Base-by-base conservation (phyloP, 1,284 basidiomycete species). In the Lignosus rhinocerotis region DNA sequence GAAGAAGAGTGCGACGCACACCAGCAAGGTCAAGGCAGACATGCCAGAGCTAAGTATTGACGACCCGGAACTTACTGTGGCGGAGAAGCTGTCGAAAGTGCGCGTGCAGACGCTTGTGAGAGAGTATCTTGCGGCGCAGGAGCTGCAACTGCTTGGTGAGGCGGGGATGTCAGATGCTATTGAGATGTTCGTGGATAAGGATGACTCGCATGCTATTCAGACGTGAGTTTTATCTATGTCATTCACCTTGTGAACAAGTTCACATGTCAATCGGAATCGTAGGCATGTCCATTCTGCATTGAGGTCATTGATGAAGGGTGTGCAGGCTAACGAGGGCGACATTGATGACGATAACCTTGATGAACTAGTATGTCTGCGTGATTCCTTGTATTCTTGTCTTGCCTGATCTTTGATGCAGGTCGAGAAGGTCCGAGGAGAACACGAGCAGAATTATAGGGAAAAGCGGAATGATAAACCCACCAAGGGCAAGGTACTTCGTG, bases 101-200 rank as follows among this genome's bases (percentile, higher is more conserved):
- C 76, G 91, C 31, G 89, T 93, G 62, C 85, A 82, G 64, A 87
- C 86, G 41, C 81, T 98, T 21, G 96, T 98, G 52, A 82, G 86
- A 67, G 91, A 96, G 73, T 97, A 95, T 71, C 75, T 98, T 51
- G 80, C 87, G 12, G 93, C 92, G 52, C 95, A 98, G 76, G 90
- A 94, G 68, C 75, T 97, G 65, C 92, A 95, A 73, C 76, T 97
- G 49, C 76, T 98, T 16, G 90, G 90, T 1, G 93, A 96, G 74
- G 80, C 79, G 43, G 93, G 90, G 17, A 91, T 98, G 87, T 88
- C 89, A 46, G 90, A 94, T 70, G 95, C 95, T 7, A 94, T 98
- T 56, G 90, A 93, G 77, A 82, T 87, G 69, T 97, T 93, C 75
- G 94, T 98, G 56, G 94, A 96, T 72, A 98, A 98, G 79, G 95